A percentile compares a stretch with the other conserved stretches of the same genome.
Conservation (phyloP, 2,329 filamentous ascomycete genomes). For the Neofusicoccum parvum region DNA sequence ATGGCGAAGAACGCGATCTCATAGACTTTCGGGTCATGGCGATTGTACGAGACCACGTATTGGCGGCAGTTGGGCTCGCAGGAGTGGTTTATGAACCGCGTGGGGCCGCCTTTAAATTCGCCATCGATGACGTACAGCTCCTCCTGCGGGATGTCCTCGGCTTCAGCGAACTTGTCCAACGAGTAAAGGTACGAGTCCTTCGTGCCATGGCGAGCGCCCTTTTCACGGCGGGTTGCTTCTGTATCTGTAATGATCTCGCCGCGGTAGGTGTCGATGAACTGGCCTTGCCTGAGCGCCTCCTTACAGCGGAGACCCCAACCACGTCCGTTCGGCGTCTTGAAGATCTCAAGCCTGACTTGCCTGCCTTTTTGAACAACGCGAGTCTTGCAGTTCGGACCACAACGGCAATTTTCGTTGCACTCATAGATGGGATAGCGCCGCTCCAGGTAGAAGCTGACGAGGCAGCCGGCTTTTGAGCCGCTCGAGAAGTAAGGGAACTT, state of each 20-base stretch:
- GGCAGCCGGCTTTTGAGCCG: constrained; percentile 30
- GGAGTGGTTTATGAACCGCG: constrained; percentile 81
- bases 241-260: constrained; percentile 58
- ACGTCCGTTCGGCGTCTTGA: constrained; percentile 66
- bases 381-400: constrained; percentile 67
- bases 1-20: constrained; percentile 77
- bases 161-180: constrained; percentile 76
- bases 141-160: constrained; percentile 51
- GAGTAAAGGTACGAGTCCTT: constrained; percentile 80
- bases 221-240: constrained; percentile 67
- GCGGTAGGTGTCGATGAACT: constrained; percentile 79
- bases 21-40: constrained; percentile 73
- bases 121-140: constrained; percentile 59
- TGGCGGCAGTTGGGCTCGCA: constrained; percentile 79
- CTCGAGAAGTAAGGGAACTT: constrained; percentile 63
- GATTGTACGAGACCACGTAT: constrained; percentile 77
- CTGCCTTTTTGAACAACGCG: constrained; percentile 76
- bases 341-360: constrained; percentile 72
- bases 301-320: constrained; percentile 76
- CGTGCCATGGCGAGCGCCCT: constrained; percentile 35
- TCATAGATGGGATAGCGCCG: constrained; percentile 68
- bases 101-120: constrained; percentile 76
- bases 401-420: constrained; percentile 73
- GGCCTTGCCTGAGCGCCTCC: constrained; percentile 66
- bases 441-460: constrained; percentile 48